Percentiles rank a stretch among this genome's conserved stretches.
Evolutionary conservation across 306 rosid genomes (phyloP).

Genomic region (Corylus heterophylla): DNA sequence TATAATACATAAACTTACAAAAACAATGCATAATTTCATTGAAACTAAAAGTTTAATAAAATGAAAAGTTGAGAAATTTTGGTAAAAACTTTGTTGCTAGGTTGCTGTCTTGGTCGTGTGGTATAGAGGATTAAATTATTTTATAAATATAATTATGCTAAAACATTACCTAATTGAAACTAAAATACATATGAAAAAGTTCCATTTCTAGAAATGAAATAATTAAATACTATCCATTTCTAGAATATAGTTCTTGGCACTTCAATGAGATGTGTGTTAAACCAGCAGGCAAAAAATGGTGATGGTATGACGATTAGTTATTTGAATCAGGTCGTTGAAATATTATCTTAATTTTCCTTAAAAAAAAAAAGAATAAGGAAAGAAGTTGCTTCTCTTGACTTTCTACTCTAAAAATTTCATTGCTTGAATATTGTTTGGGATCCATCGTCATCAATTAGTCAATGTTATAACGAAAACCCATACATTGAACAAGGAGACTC

Average conservation of each 20-base stretch:
- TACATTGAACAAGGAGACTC: not conserved
- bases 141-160: no score
- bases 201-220: no score
- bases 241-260: not conserved
- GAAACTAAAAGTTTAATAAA: no score
- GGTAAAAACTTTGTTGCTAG: no score
- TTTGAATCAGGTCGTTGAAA: not conserved
- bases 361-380: not conserved
- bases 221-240: no score
- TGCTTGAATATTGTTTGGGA: not conserved
- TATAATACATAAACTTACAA: no score
- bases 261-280: not conserved
- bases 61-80: no score
- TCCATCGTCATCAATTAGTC: not conserved
- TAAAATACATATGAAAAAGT: no score
- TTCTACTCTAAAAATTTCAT: not conserved
- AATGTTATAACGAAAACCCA: not conserved
- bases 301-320: not conserved
- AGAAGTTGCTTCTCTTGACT: conserved; percentile 2
- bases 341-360: not conserved
- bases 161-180: no score
- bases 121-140: no score
- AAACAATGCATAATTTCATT: no score
- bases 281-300: not conserved
- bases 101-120: no score